Conservation (phyloP, 805 yeast species). For the Kodamaea kakaduensis region DNA sequence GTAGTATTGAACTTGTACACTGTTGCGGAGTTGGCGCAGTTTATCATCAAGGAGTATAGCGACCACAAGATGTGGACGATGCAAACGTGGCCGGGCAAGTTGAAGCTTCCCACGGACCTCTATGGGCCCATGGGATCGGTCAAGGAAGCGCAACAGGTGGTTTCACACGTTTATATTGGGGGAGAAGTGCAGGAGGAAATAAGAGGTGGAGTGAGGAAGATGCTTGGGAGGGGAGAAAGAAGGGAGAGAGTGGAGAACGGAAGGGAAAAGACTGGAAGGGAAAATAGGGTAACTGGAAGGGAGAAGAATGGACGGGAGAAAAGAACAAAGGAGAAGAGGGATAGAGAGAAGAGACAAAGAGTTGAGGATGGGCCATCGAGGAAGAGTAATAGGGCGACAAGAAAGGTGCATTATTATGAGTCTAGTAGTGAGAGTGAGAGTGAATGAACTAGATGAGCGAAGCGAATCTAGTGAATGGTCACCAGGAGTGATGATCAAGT, state of each 20-base stretch:
- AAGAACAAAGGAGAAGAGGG: constrained; percentile 9
- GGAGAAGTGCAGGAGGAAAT: constrained; percentile 42
- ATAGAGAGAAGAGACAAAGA: constrained; percentile 15
- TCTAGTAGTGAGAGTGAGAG: constrained; percentile 6
- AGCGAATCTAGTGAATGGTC: no score
- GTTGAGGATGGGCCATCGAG: constrained; percentile 36
- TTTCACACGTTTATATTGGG: constrained; percentile 53
- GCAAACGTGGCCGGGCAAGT: constrained; percentile 78
- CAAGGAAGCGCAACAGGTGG: constrained; percentile 53
- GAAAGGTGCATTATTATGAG: constrained; percentile 33
- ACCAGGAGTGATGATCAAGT: no score
- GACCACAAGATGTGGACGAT: constrained; percentile 63
- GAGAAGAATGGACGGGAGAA: constrained; percentile 11
- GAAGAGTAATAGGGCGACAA: constrained; percentile 38
- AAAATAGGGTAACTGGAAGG: not conserved
- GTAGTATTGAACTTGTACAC: constrained; percentile 51
- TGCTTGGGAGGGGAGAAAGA: constrained; percentile 8
- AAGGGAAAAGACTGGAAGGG: constrained; percentile 6
- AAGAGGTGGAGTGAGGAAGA: constrained; percentile 22
- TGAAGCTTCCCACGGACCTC: constrained; percentile 65
- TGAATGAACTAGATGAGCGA: no score
- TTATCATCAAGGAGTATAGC: constrained; percentile 55
- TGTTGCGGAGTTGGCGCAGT: constrained; percentile 70
- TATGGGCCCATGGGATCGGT: constrained; percentile 58
- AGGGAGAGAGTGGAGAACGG: not conserved